phyloP scores from a whole-genome alignment of 805 yeast species.

The Ogataea wickerhamii region DNA sequence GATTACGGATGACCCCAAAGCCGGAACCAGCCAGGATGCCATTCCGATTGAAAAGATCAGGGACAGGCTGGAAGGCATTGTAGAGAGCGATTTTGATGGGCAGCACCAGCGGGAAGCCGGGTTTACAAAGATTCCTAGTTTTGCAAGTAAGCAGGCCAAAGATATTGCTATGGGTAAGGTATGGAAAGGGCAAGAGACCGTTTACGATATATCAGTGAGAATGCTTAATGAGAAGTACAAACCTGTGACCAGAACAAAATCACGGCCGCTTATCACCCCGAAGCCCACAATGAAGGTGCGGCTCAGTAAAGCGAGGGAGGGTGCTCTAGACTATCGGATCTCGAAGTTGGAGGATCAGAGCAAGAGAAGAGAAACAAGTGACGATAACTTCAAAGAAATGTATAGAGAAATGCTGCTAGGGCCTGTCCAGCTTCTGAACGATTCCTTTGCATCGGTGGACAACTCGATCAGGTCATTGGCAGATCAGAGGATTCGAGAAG shows the following conservation, averaged over 20 bases:
- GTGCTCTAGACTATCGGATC: constrained; percentile 59
- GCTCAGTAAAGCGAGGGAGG: constrained; percentile 59
- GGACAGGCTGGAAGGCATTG: constrained; percentile 28
- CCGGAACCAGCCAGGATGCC: constrained; percentile 31
- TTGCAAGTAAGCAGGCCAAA: constrained; percentile 41
- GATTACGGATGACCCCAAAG: constrained; percentile 31
- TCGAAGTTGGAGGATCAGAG: constrained; percentile 35
- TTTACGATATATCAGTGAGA: constrained; percentile 44
- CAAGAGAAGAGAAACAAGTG: constrained; percentile 18
- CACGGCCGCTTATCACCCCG: constrained; percentile 14
- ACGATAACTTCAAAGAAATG: constrained; percentile 52
- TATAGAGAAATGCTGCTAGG: constrained; percentile 64
- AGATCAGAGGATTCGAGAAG: constrained; percentile 71
- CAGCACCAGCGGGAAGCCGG: constrained; percentile 40
- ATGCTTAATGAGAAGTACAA: constrained; percentile 54
- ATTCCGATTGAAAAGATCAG: constrained; percentile 22
- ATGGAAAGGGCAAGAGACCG: constrained; percentile 57
- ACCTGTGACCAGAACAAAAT: constrained; percentile 28
- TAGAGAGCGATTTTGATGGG: constrained; percentile 34
- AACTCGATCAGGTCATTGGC: constrained; percentile 66
- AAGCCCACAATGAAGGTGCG: constrained; percentile 34
- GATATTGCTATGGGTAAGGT: constrained; percentile 50
- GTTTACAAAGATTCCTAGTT: constrained; percentile 39
- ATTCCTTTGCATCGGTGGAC: constrained; percentile 40
- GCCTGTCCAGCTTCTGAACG: constrained; percentile 45